These are phyloP conservation scores for Jaltomata sinuosa DNA, from an alignment of 257 asterid species.

Conservation along the genomic window DNA sequence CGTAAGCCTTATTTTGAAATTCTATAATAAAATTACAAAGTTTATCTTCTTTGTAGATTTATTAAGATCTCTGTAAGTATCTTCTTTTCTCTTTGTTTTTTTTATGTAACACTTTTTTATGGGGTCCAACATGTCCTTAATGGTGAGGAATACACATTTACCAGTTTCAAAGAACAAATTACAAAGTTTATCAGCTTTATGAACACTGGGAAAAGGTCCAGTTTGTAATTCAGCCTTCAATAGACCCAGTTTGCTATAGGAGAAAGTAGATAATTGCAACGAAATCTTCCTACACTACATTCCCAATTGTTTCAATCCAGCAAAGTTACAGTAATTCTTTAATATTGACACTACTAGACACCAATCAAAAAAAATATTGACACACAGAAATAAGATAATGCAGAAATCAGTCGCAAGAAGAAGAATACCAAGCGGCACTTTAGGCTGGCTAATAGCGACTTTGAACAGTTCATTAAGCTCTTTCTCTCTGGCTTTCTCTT, in stretches of 20 bases:
- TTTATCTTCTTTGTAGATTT: too few species aligned
- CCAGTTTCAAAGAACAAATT: too few species aligned
- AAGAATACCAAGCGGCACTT: conserved; percentile 76
- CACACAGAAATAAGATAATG: background rate
- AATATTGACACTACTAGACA: background rate
- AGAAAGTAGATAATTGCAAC: background rate
- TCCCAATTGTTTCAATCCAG: background rate
- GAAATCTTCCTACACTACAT: background rate
- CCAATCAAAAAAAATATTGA: background rate
- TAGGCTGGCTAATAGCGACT: conserved; percentile 88
- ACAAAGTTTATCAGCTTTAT: background rate
- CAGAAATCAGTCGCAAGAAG: background rate
- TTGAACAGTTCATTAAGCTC: conserved; percentile 81
- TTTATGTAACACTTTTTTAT: too few species aligned
- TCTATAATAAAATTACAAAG: background rate
- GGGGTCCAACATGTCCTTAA: too few species aligned
- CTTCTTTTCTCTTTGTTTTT: too few species aligned
- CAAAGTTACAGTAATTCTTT: background rate
- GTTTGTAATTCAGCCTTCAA: background rate
- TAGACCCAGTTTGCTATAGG: background rate
- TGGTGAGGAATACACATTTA: too few species aligned
- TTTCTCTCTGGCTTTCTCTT: conserved; percentile 83
- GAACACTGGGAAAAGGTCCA: background rate
- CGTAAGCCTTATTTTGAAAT: background rate
- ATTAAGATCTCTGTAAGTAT: too few species aligned